Percentiles rank a stretch among this genome's conserved stretches.
Evolutionary conservation across 768 basidiomycete species (phyloP).

Genomic region (Agrocybe pediades): DNA sequence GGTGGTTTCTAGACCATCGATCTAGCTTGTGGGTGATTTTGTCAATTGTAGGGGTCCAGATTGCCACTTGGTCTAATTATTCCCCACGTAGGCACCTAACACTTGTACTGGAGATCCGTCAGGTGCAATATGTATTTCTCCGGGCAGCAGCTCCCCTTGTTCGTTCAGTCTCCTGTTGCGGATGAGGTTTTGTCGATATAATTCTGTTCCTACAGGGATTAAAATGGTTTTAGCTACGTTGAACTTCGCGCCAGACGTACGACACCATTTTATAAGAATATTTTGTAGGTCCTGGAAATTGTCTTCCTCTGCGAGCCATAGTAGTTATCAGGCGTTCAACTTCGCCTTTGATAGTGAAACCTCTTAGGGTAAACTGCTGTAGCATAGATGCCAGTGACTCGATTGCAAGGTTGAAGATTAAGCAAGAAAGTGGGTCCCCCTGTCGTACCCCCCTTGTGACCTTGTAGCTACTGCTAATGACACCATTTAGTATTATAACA

Average conservation of each 20-base stretch:
- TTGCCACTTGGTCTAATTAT: slow-evolving; percentile 13
- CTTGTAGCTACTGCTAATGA: slow-evolving; percentile 22
- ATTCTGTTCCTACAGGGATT: slow-evolving; percentile 8
- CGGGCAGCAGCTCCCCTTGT: no score
- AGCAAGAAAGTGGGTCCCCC: slow-evolving; percentile 38
- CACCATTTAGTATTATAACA: slow-evolving; percentile 33
- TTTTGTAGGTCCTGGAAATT: slow-evolving; percentile 18
- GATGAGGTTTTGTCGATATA: no score
- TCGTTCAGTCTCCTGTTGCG: no score
- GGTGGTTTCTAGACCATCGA: slow-evolving; percentile 27
- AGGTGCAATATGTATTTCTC: slow-evolving; percentile 22
- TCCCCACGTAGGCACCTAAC: slow-evolving; percentile 33
- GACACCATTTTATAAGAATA: slow-evolving; percentile 39
- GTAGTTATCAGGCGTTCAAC: slow-evolving; percentile 22
- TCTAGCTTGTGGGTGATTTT: slow-evolving; percentile 21
- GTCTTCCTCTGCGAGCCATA: slow-evolving; percentile 30
- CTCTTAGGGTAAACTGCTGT: slow-evolving; percentile 20
- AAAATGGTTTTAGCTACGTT: slow-evolving; percentile 39
- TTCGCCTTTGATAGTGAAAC: slow-evolving; percentile 14
- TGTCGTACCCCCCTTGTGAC: slow-evolving; percentile 34
- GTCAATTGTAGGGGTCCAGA: slow-evolving; percentile 28
- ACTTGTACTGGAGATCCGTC: slow-evolving; percentile 27
- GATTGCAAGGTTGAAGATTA: slow-evolving; percentile 39
- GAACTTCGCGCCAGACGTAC: slow-evolving; percentile 38
- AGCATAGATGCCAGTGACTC: slow-evolving; percentile 37